Evolutionary conservation across 208 protist species (phyloP), one percentile per base, ranked within the genome.

Genomic region (Crithidia expoeki): DNA sequence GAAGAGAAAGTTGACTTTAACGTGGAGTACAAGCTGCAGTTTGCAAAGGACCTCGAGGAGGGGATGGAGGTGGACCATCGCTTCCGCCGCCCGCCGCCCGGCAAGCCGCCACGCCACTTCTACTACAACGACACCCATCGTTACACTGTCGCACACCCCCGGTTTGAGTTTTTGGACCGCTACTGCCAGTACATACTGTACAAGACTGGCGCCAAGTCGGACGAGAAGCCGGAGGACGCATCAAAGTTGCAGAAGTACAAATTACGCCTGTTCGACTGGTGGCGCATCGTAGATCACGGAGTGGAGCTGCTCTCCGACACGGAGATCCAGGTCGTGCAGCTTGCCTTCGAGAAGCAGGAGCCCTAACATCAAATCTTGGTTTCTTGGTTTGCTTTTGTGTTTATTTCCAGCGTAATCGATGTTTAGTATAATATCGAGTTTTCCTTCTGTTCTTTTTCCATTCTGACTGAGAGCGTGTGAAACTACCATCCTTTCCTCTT

Each of bases 151-250:
- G 72, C 73, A 4, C 89, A 92, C 76, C 89, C 89, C 0, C 84
- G 84, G 63, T 85, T 83, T 36, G 89, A 94, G 74, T 94, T 94
- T 19, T 38, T 92, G 0, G 89, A 94, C 34, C 81, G 89, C 10
- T 94, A 92, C 65, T 94, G 89, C 55, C 86, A 94, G 83, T 94
- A 94, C 74, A 79, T 62, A 19, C 60, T 94, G 28, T 94, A 88
- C 74, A 94, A 92, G 76, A 88, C 84, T 1, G 89, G 89, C 3
- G 60, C 68, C 1, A 63, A 61, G n/a, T 50, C 72, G 55, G 89
- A 92, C 21, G 86, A 94, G 74, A 50, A 49, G 21, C 53, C 74
- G 0, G 44, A 56, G 19, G 58, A 79, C 28, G 56, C 56, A 25
- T 47, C 7, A 12, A 74, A 72, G 57, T 58, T 82, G 19, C 64